Conservation (phyloP, 805 yeast species). For the Candida vartiovaarae region DNA sequence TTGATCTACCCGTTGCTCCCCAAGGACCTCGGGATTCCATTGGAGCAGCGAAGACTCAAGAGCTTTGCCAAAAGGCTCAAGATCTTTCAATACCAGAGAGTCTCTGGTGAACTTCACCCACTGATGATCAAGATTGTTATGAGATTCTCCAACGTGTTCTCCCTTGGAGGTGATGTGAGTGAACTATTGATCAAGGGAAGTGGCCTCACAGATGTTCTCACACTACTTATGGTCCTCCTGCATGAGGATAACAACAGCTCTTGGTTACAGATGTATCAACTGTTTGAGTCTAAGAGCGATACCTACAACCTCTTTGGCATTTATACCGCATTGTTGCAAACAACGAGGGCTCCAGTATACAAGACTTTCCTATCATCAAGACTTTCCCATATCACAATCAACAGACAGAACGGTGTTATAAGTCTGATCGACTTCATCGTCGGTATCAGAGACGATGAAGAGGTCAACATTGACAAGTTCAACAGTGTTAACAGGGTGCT, state of each 20-base stretch:
- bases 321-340: constrained; percentile 50
- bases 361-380: constrained; percentile 38
- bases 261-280: constrained; percentile 10
- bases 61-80: constrained; percentile 31
- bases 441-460: constrained; percentile 71
- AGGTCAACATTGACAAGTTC: constrained; percentile 56
- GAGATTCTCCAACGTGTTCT: constrained; percentile 21
- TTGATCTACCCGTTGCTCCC: constrained; percentile 66
- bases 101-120: neutral
- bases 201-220: constrained; percentile 55
- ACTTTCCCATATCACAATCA: constrained; percentile 47
- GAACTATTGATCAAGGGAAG: constrained; percentile 56
- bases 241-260: constrained; percentile 25
- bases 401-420: constrained; percentile 63
- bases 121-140: constrained; percentile 2
- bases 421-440: constrained; percentile 69
- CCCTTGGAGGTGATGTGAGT: constrained; percentile 24
- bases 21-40: constrained; percentile 52
- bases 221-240: constrained; percentile 38
- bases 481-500: constrained; percentile 62
- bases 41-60: constrained; percentile 51
- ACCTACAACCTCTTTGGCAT: constrained; percentile 61
- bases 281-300: constrained; percentile 40
- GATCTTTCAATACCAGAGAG: constrained; percentile 11
- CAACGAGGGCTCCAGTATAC: constrained; percentile 41